Evolutionary conservation across 805 yeast genomes (phyloP), one percentile per base, ranked within the genome.

Genomic region (Blastobotrys chiropterorum): DNA sequence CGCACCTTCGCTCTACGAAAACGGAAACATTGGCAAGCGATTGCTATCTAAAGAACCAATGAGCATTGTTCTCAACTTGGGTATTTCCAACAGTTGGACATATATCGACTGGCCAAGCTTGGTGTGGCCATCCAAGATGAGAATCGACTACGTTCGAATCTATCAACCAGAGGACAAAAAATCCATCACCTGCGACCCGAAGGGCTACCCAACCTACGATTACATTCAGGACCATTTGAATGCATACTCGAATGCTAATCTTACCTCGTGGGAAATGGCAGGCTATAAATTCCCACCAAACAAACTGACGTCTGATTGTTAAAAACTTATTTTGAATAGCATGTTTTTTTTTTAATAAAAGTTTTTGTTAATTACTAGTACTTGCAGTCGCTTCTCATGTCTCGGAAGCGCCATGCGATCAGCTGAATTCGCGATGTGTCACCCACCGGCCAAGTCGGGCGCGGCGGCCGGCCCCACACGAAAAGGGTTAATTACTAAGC

Each of bases 51-150:
- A 85, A 66, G 99, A 92, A 65, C 98, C 98, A 57, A 90, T 92
- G 97, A 78, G 95, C 1, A 77, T 92, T 55, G 71, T 92, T 58
- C 63, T 92, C 75, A 92, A 92, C 67, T 70, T 92, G 71, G 99
- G 96, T 75, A 72, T 92, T 49, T 90, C 97, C 14, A 85, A 83
- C 62, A 85, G 82, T 54, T 92, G 98, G 98, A 87, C 94, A 5
- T 88, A 86, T 67, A 92, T 92, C 56, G 92, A 90, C 70, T 92
- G 97, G 97, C 80, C 82, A 44, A 66, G 65, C 17, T 72, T 90
- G 53, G 70, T 70, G 45, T 92, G 92, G 79, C 99, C 99, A 1
- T 79, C 78, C 13, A 75, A 79, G 1, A 74, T 90, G 82, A 73
- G 80, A 52, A 71, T 92, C 44, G 97, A 92, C 67, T 87, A 85